Percentiles rank a stretch among this genome's conserved stretches.
phyloP scores from a whole-genome alignment of 163 green algal genomes.

The Trebouxia gelatinosa region DNA sequence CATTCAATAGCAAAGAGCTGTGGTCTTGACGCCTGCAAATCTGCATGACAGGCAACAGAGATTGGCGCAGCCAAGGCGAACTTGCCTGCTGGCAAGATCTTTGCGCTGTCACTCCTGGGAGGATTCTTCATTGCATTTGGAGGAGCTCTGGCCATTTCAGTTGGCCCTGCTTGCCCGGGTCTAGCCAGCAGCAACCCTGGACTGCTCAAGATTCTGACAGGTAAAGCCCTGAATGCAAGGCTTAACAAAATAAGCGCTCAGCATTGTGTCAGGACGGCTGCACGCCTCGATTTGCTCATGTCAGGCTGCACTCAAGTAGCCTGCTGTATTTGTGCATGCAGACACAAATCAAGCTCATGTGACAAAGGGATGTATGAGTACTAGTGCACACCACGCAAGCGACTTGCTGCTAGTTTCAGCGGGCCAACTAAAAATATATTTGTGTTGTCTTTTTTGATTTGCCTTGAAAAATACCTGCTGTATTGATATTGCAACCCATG shows the following conservation, averaged over 20 bases:
- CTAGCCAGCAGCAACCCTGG: slow-evolving; percentile 58
- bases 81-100: slow-evolving; percentile 36
- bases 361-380: background rate
- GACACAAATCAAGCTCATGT: no score
- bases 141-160: slow-evolving; percentile 56
- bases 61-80: slow-evolving; percentile 15
- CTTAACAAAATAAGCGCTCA: background rate
- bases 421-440: no score
- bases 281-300: background rate
- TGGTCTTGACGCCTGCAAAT: no score
- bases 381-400: no score
- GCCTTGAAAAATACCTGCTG: no score
- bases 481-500: background rate
- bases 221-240: slow-evolving; percentile 61
- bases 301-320: background rate
- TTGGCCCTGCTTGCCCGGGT: slow-evolving; percentile 61
- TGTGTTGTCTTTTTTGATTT: no score
- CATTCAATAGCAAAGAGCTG: no score
- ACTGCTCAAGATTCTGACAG: slow-evolving; percentile 68
- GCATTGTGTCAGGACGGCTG: no score
- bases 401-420: no score
- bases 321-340: background rate
- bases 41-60: background rate
- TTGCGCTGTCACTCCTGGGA: slow-evolving; percentile 54
- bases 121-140: slow-evolving; percentile 79